phyloP scores from a whole-genome alignment of 169 alveolate species.

The Plasmodium knowlesi region DNA sequence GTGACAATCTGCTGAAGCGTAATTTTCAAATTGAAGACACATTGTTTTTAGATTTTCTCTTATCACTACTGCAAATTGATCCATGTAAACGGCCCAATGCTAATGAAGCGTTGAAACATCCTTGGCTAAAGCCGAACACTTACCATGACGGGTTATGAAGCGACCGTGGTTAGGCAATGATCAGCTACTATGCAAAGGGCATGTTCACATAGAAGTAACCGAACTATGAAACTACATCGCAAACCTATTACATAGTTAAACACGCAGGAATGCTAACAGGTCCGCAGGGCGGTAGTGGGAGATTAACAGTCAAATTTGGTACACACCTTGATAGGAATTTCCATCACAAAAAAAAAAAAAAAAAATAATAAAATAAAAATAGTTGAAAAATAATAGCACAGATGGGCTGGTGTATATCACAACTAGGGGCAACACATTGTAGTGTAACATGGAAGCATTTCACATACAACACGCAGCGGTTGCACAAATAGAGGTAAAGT shows the following conservation, averaged over 20 bases:
- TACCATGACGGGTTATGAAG: slow-evolving; percentile 62
- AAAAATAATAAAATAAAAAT: not conserved
- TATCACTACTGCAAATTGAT: slow-evolving; percentile 85
- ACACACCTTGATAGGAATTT: not conserved
- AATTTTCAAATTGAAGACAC: slow-evolving; percentile 53
- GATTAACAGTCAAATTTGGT: not conserved
- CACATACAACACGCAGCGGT: not conserved
- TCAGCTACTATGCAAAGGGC: not conserved
- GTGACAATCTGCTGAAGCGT: slow-evolving; percentile 45
- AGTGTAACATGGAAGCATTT: not conserved
- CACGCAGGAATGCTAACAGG: not conserved
- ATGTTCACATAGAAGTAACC: not conserved
- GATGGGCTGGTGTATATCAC: not conserved
- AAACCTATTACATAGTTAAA: not conserved
- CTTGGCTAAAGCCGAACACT: slow-evolving; percentile 87
- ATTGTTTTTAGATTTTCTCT: slow-evolving; percentile 62
- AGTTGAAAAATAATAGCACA: not conserved
- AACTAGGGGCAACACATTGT: not conserved
- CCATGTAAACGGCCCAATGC: slow-evolving; percentile 91
- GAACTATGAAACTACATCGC: not conserved
- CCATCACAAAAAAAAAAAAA: not conserved
- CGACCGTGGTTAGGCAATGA: not conserved
- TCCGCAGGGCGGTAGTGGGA: not conserved
- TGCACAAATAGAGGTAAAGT: not conserved
- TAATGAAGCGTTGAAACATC: slow-evolving; percentile 94